phyloP scores from a whole-genome alignment of 1,284 basidiomycete species.

The Puccinia hordei region DNA sequence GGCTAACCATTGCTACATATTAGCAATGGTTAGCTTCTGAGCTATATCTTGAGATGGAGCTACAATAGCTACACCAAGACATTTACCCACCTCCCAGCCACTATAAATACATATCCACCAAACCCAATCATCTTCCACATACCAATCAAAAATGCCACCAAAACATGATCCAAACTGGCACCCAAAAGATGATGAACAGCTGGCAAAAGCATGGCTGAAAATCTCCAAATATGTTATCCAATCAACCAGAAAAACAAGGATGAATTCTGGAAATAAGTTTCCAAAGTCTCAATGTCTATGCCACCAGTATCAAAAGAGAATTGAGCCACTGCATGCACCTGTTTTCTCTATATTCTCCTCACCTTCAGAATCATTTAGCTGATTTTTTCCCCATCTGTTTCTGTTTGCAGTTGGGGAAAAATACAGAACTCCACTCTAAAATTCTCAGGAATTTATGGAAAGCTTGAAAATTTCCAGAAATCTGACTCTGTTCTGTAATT shows the following conservation, averaged over 20 bases:
- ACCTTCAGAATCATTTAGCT: background rate
- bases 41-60: too few relatives aligned
- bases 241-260: background rate
- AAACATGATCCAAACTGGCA: slow-evolving; percentile 9
- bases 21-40: too few relatives aligned
- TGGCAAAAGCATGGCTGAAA: slow-evolving; percentile 9
- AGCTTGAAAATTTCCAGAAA: background rate
- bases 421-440: background rate
- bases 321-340: background rate
- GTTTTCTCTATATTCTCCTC: background rate
- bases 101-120: too few relatives aligned
- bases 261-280: background rate
- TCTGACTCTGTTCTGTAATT: too few relatives aligned
- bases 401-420: background rate
- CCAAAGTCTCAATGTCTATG: background rate
- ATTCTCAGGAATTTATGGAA: background rate
- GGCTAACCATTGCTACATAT: too few relatives aligned
- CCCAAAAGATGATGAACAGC: slow-evolving; percentile 24
- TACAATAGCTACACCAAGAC: too few relatives aligned
- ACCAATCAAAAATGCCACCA: background rate
- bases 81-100: too few relatives aligned
- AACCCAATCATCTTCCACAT: background rate
- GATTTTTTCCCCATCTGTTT: background rate
- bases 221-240: background rate
- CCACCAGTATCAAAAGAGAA: background rate